phyloP scores from a whole-genome alignment of 1,284 basidiomycete species.

The Apiotrichum montevideense region DNA sequence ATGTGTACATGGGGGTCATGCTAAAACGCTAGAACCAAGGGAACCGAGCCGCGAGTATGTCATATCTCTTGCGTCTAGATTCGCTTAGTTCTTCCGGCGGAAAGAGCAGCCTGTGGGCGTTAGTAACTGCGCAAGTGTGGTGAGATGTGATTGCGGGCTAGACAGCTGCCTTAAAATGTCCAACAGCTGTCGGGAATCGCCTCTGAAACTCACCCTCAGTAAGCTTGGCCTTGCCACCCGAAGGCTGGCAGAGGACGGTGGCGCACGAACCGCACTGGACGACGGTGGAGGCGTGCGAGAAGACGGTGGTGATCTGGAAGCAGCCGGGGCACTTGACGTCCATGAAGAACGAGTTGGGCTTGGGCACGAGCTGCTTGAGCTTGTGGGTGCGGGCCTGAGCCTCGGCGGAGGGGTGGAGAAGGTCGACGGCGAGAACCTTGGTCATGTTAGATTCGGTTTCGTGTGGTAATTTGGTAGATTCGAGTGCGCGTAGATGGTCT shows the following conservation, averaged over 20 bases:
- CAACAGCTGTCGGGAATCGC: background rate
- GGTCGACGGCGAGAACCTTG: conserved; percentile 95
- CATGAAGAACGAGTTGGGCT: conserved; percentile 99
- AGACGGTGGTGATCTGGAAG: conserved; percentile 51
- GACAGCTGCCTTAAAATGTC: background rate
- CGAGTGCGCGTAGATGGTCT: too few relatives aligned
- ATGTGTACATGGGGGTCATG: conserved; percentile 23
- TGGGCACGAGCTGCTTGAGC: conserved; percentile 98
- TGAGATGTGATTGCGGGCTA: background rate
- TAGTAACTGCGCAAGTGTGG: background rate
- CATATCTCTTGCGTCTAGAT: conserved; percentile 16
- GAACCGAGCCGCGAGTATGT: conserved; percentile 13
- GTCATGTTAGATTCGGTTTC: conserved; percentile 2
- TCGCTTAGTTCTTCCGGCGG: conserved; percentile 47
- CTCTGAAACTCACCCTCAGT: conserved; percentile 74
- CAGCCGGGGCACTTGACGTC: conserved; percentile 98
- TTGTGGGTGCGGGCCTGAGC: conserved; percentile 88
- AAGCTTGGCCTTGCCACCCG: conserved; percentile 95
- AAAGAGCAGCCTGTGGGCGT: conserved; percentile 47
- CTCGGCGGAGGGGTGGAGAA: conserved; percentile 91
- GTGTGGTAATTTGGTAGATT: too few relatives aligned
- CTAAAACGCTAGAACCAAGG: conserved; percentile 13
- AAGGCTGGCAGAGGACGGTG: conserved; percentile 94
- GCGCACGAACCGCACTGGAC: conserved; percentile 79
- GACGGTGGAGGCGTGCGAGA: conserved; percentile 51